A percentile compares a stretch with the other conserved stretches of the same genome.
These are phyloP conservation scores for Fusarium sp. DNA, from an alignment of 2,329 filamentous ascomycete genomes.

Conservation along the genomic window DNA sequence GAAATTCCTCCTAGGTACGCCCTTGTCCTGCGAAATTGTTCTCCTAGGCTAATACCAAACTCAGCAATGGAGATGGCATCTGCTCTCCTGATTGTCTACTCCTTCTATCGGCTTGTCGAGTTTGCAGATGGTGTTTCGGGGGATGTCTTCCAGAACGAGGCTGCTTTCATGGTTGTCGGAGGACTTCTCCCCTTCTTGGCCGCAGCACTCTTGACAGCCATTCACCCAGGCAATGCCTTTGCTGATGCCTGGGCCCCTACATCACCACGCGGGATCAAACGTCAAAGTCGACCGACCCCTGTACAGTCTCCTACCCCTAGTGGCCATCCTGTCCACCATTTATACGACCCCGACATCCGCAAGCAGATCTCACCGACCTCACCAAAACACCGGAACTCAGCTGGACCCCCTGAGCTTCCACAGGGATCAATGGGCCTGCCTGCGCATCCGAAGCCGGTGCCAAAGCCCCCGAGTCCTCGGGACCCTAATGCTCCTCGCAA, in stretches of 20 bases:
- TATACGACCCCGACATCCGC: conserved; percentile 52
- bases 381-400: conserved; percentile 33
- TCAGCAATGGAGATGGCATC: conserved; percentile 54
- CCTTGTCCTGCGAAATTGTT: not conserved
- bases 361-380: conserved; percentile 47
- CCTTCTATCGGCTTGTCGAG: conserved; percentile 57
- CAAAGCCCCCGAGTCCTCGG: conserved; percentile 23
- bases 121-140: conserved; percentile 52
- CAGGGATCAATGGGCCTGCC: conserved; percentile 48
- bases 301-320: conserved; percentile 34
- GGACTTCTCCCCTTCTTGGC: conserved; percentile 55
- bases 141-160: conserved; percentile 53
- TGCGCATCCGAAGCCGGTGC: conserved; percentile 42
- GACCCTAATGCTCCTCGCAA: conserved; percentile 25
- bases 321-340: conserved; percentile 46
- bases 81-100: conserved; percentile 54
- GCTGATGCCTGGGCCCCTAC: conserved; percentile 56
- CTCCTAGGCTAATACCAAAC: conserved; percentile 10
- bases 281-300: conserved; percentile 32
- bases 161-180: conserved; percentile 54
- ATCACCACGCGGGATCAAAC: conserved; percentile 46
- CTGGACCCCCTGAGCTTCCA: conserved; percentile 37
- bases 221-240: conserved; percentile 56
- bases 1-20: conserved; percentile 59
- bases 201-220: conserved; percentile 50